Base-by-base conservation (phyloP, 2,329 filamentous ascomycete genomes). In the Cadophora gregata region DNA sequence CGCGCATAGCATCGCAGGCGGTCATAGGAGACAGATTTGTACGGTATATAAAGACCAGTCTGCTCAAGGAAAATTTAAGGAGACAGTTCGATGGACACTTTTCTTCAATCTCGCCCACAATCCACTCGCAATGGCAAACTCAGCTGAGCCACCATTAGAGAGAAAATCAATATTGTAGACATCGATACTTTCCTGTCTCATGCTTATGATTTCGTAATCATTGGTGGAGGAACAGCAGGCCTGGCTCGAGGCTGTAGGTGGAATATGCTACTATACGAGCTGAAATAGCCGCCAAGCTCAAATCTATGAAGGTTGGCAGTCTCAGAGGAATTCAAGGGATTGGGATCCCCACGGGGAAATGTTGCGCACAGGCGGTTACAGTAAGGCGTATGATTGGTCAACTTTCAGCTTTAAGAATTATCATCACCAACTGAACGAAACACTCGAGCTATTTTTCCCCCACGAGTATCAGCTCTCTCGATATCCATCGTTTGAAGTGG, bases 191-290 rank as follows among this genome's bases (percentile, higher is more conserved):
- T 31, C 50, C 14, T 53, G 31, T 59, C 48, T n/a, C 19, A 16
- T 5, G 55, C 47, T 16, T 69, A 65, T 59, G 79, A 83, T 69
- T 81, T 79, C 62, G 70, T 82, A 45, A 71, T 82, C 27, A 77
- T 81, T 8, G 80, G 81, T 8, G 80, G 80, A n/a, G 81, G 81
- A 7, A 81, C 80, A 0, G 76, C 80, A 5, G 80, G 81, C 9
- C 74, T 81, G 2, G 75, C 79, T 1, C 71, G 82, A 14, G 81
- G n/a, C n/a, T n/a, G n/a, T n/a, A n/a, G n/a, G n/a, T n/a, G n/a
- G n/a, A n/a, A n/a, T n/a, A n/a, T n/a, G n/a, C n/a, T n/a, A n/a
- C n/a, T n/a, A n/a, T n/a, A n/a, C n/a, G n/a, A n/a, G n/a, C n/a
- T n/a, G n/a, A n/a, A n/a, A n/a, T n/a, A n/a, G n/a, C n/a, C n/a